These are phyloP conservation scores for Apophysomyces sp. DNA, from an alignment of 371 early-diverging fungal genomes.

Conservation along the genomic window DNA sequence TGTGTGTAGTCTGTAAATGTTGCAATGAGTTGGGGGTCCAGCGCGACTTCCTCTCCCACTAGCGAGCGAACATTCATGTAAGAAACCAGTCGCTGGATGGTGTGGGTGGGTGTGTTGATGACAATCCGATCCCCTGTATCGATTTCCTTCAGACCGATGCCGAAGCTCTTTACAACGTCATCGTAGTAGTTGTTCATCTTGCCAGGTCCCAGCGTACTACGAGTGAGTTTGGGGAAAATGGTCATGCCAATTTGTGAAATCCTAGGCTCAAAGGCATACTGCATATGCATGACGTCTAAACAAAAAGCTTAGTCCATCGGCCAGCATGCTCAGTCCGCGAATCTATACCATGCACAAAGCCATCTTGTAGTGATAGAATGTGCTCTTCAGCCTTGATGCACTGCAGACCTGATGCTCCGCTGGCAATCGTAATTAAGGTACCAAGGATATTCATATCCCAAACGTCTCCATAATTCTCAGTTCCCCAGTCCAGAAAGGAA, in stretches of 20 bases:
- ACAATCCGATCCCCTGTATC: conserved; percentile 5
- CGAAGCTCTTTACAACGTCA: conserved; percentile 12
- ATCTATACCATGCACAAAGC: conserved; percentile 25
- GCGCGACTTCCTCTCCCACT: conserved; percentile 25
- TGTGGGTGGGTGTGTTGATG: conserved; percentile 9
- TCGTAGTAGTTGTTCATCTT: conserved; percentile 26
- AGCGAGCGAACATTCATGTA: conserved; percentile 38
- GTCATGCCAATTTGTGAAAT: too few relatives aligned
- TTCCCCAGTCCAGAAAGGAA: conserved; percentile 36
- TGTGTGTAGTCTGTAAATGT: conserved; percentile 35
- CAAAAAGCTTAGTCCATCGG: too few relatives aligned
- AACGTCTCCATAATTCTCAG: conserved; percentile 29
- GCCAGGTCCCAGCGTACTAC: too few relatives aligned
- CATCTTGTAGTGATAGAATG: conserved; percentile 26
- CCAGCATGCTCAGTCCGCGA: too few relatives aligned
- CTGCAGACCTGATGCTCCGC: conserved; percentile 19
- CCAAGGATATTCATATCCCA: conserved; percentile 25
- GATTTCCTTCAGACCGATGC: too few relatives aligned
- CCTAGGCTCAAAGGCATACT: too few relatives aligned
- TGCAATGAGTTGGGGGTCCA: conserved; percentile 22
- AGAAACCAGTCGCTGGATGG: conserved; percentile 32
- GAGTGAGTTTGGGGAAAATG: conserved; percentile 5
- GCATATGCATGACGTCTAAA: too few relatives aligned
- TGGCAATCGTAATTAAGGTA: conserved; percentile 20
- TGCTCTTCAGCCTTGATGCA: conserved; percentile 33